A percentile compares a stretch with the other conserved stretches of the same genome.
phyloP scores from a whole-genome alignment of 176 grass and related monocot species.

The Alopecurus myosuroides region DNA sequence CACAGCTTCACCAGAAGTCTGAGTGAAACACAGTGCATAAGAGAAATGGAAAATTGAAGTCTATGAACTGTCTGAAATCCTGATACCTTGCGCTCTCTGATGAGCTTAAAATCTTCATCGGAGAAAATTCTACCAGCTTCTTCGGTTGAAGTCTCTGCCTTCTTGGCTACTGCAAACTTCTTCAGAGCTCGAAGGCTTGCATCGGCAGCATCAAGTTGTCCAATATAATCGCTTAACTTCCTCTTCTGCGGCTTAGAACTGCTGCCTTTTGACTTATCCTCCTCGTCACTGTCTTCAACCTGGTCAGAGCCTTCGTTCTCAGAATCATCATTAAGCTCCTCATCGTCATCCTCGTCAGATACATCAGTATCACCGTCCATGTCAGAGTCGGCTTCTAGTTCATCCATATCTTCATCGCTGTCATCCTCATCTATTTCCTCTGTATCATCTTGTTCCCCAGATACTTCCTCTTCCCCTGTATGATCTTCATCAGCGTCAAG shows the following conservation, averaged over 20 bases:
- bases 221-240: conserved; percentile 64
- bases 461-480: conserved; percentile 22
- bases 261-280: conserved; percentile 39
- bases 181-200: conserved; percentile 83
- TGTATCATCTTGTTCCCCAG: conserved; percentile 40
- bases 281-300: conserved; percentile 31
- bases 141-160: conserved; percentile 20
- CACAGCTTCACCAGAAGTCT: background rate
- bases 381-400: conserved; percentile 36
- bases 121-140: conserved; percentile 77
- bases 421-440: conserved; percentile 24
- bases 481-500: conserved; percentile 14
- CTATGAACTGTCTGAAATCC: background rate
- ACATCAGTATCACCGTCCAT: conserved; percentile 30
- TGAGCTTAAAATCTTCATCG: conserved; percentile 84
- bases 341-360: conserved; percentile 36
- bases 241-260: conserved; percentile 52
- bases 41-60: background rate
- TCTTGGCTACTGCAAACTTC: conserved; percentile 57
- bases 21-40: background rate
- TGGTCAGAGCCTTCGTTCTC: conserved; percentile 28
- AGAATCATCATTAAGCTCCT: conserved; percentile 18
- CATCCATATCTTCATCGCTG: conserved; percentile 31
- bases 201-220: conserved; percentile 59
- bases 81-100: conserved; percentile 85